Evolutionary conservation across 129 eudicot species (phyloP).

Genomic region (Sambucus nigra): DNA sequence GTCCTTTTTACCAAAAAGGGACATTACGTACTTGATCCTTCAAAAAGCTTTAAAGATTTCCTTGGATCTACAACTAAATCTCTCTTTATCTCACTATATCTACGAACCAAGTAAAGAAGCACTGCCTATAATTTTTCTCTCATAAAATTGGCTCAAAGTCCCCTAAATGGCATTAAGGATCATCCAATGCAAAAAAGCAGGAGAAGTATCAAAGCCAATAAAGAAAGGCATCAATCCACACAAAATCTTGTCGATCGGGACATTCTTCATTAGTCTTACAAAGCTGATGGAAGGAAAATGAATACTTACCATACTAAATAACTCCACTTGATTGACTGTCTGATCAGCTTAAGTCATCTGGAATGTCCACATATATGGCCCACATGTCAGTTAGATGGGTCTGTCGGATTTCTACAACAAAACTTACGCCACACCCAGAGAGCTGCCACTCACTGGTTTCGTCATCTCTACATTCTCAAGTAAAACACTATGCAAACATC

Average conservation of each 20-base stretch:
- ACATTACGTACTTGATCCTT: slow-evolving; percentile 29
- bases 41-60: slow-evolving; percentile 24
- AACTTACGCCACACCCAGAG: too few relatives aligned
- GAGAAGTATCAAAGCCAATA: slow-evolving; percentile 13
- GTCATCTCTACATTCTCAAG: too few relatives aligned
- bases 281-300: not conserved
- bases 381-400: slow-evolving; percentile 29
- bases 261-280: slow-evolving; percentile 8
- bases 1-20: slow-evolving; percentile 22
- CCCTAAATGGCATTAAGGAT: slow-evolving; percentile 10
- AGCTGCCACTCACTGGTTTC: too few relatives aligned
- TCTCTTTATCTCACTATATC: slow-evolving; percentile 5
- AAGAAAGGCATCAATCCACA: too few relatives aligned
- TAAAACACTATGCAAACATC: too few relatives aligned
- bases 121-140: not conserved
- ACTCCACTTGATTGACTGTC: slow-evolving; percentile 11
- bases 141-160: too few relatives aligned
- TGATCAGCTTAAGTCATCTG: too few relatives aligned
- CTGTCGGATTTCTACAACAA: slow-evolving; percentile 8
- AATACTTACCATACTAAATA: not conserved
- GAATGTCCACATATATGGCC: slow-evolving; percentile 8
- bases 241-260: slow-evolving; percentile 45
- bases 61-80: slow-evolving; percentile 33
- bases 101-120: not conserved
- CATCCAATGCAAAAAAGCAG: slow-evolving; percentile 19